Percentiles rank a stretch among this genome's conserved stretches.
Evolutionary conservation across 1,284 basidiomycete genomes (phyloP).

Genomic region (Fomitopsis betulina): DNA sequence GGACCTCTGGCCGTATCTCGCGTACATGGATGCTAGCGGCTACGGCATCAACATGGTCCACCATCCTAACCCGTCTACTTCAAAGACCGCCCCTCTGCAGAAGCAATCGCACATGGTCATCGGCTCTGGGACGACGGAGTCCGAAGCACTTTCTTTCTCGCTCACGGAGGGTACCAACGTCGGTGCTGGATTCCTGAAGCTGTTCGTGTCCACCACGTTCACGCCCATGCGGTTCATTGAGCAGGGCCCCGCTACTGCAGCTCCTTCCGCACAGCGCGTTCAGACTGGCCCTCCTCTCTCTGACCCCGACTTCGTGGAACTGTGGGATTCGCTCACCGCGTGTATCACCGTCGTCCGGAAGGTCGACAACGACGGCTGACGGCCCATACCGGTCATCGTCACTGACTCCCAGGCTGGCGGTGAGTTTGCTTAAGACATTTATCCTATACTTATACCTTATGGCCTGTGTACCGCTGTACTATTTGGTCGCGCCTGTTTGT

Average conservation of each 20-base stretch:
- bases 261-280: background rate
- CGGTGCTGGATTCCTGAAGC: conserved; percentile 39
- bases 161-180: conserved; percentile 24
- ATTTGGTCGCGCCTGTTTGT: background rate
- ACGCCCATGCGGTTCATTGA: conserved; percentile 39
- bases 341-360: conserved; percentile 24
- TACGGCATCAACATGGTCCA: conserved; percentile 39
- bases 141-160: conserved; percentile 31
- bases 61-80: conserved; percentile 28
- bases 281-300: background rate
- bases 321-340: conserved; percentile 28
- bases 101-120: conserved; percentile 32
- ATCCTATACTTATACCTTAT: background rate
- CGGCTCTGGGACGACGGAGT: conserved; percentile 25
- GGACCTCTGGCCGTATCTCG: conserved; percentile 44
- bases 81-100: conserved; percentile 30
- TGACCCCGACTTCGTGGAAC: conserved; percentile 10
- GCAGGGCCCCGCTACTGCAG: conserved; percentile 22
- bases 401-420: no score
- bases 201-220: conserved; percentile 41
- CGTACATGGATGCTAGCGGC: conserved; percentile 42
- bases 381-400: background rate
- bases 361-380: conserved; percentile 1
- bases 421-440: background rate
- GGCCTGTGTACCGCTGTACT: background rate